A percentile compares a stretch with the other conserved stretches of the same genome.
Conservation (phyloP, 495 filamentous ascomycete genomes). For the Neurospora sp. region DNA sequence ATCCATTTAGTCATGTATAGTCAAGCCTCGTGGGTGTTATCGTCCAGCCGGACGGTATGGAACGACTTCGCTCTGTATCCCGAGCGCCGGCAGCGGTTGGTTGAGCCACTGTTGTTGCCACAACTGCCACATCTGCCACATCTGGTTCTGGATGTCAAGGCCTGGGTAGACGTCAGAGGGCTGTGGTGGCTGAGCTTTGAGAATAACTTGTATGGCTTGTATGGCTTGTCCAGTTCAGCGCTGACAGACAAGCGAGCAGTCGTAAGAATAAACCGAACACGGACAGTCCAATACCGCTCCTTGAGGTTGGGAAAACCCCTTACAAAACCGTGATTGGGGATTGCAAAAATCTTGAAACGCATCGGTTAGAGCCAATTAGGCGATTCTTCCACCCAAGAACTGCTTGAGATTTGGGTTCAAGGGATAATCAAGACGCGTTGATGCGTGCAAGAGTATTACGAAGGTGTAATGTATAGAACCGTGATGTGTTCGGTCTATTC, state of each 20-base stretch:
- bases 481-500: too few species aligned
- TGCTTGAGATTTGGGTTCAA: too few species aligned
- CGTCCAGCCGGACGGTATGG: neutral
- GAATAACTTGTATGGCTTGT: neutral
- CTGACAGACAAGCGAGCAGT: neutral
- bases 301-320: too few species aligned
- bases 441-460: too few species aligned
- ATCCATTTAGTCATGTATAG: neutral
- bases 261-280: too few species aligned
- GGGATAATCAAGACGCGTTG: too few species aligned
- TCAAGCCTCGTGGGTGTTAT: neutral
- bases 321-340: too few species aligned
- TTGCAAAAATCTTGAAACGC: too few species aligned
- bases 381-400: too few species aligned
- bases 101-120: neutral
- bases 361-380: too few species aligned
- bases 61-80: neutral
- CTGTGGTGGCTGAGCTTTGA: neutral
- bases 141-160: neutral
- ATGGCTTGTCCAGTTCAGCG: neutral
- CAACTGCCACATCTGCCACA: neutral
- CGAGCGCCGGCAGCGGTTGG: neutral
- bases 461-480: too few species aligned
- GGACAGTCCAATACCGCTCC: too few species aligned
- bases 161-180: neutral